Evolutionary conservation across 1,139 yeast genomes (phyloP).

Genomic region (Sporopachydermia cereana): DNA sequence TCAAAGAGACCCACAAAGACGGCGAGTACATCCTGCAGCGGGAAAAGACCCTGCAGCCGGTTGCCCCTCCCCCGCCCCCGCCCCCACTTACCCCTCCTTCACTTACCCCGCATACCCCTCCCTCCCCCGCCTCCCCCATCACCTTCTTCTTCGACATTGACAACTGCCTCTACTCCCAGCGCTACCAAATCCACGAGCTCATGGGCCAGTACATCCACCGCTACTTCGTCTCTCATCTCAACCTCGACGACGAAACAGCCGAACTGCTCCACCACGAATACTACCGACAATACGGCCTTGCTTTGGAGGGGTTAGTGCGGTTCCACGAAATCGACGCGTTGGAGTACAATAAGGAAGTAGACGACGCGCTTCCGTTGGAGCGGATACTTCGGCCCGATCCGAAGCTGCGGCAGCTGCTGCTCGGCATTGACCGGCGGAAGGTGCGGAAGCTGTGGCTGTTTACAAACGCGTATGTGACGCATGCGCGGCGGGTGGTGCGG

Average conservation of each 20-base stretch:
- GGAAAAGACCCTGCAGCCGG: background rate
- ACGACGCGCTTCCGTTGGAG: slow-evolving; percentile 83
- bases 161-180: slow-evolving; percentile 71
- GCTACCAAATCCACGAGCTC: slow-evolving; percentile 67
- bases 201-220: slow-evolving; percentile 82
- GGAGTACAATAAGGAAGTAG: slow-evolving; percentile 79
- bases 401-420: slow-evolving; percentile 24
- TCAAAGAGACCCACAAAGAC: slow-evolving; percentile 2
- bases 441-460: slow-evolving; percentile 68
- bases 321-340: slow-evolving; percentile 77
- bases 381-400: slow-evolving; percentile 49
- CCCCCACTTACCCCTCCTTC: slow-evolving; percentile 2
- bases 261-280: slow-evolving; percentile 56
- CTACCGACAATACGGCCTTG: slow-evolving; percentile 81
- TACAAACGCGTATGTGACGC: slow-evolving; percentile 89
- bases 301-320: slow-evolving; percentile 82
- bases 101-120: slow-evolving; percentile 26
- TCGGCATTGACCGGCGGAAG: slow-evolving; percentile 27
- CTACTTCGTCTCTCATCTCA: slow-evolving; percentile 57
- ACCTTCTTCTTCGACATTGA: slow-evolving; percentile 88
- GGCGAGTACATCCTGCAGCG: background rate
- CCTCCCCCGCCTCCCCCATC: slow-evolving; percentile 10
- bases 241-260: slow-evolving; percentile 67
- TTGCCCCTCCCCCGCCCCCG: background rate
- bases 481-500: slow-evolving; percentile 66